These are phyloP conservation scores for Penicillium sp. DNA, from an alignment of 2,329 filamentous ascomycete genomes.

Conservation along the genomic window DNA sequence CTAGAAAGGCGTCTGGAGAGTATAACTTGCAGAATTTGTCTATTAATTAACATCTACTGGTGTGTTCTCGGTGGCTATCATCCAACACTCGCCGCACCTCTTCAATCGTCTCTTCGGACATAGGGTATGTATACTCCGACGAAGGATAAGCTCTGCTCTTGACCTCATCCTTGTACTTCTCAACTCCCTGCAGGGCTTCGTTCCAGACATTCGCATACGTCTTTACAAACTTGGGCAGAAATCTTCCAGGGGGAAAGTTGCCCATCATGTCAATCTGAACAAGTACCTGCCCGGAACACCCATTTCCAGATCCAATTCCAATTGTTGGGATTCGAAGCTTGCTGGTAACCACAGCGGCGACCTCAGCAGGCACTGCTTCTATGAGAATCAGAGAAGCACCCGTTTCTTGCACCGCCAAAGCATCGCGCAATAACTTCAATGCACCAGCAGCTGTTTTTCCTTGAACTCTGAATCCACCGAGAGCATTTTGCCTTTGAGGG, in stretches of 20 bases:
- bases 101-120: conserved; percentile 72
- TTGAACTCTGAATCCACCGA: conserved; percentile 94
- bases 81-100: conserved; percentile 63
- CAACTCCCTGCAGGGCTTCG: conserved; percentile 74
- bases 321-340: conserved; percentile 87
- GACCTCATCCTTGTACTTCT: conserved; percentile 80
- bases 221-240: conserved; percentile 95
- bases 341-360: conserved; percentile 77
- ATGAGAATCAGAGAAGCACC: conserved; percentile 84
- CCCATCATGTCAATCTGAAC: conserved; percentile 96
- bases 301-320: conserved; percentile 90
- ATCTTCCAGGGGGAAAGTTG: conserved; percentile 86
- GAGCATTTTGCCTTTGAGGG: conserved; percentile 85
- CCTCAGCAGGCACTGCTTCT: conserved; percentile 86
- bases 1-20: too few species aligned
- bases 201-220: conserved; percentile 90
- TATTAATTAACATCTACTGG: neutral
- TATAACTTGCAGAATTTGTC: too few species aligned
- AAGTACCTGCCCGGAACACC: conserved; percentile 94
- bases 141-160: conserved; percentile 82
- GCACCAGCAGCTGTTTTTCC: conserved; percentile 79
- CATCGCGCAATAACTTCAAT: conserved; percentile 75
- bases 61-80: conserved; percentile 28
- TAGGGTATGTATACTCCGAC: conserved; percentile 86
- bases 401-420: conserved; percentile 84